Evolutionary conservation across 768 basidiomycete genomes (phyloP).

Genomic region (Steccherinum ochraceum): DNA sequence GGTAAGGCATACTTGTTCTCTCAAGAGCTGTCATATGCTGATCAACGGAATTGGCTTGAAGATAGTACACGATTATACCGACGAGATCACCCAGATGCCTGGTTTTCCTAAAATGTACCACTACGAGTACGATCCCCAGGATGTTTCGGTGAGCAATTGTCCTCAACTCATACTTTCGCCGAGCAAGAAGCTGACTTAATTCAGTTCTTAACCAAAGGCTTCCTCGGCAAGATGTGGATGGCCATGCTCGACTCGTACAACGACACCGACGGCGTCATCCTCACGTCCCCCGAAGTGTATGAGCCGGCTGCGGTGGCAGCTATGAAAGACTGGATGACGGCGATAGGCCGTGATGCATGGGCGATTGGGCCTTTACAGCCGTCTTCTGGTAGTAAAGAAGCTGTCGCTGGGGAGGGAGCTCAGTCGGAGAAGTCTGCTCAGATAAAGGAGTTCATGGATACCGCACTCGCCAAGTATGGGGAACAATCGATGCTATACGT

Average conservation of each 20-base stretch:
- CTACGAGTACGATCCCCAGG: slow-evolving; percentile 6
- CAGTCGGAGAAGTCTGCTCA: slow-evolving; percentile 6
- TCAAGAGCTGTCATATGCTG: too few relatives aligned
- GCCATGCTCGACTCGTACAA: neutral
- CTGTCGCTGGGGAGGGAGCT: slow-evolving; percentile 1
- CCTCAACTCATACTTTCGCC: neutral
- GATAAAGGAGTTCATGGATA: slow-evolving; percentile 13
- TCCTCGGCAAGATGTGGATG: neutral
- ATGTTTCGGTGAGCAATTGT: neutral
- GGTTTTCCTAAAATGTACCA: slow-evolving; percentile 6
- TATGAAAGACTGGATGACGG: slow-evolving; percentile 7
- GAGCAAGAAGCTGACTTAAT: neutral
- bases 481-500: slow-evolving; percentile 17
- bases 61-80: neutral
- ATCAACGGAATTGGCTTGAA: neutral
- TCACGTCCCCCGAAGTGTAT: slow-evolving; percentile 3
- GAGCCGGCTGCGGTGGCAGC: slow-evolving; percentile 12
- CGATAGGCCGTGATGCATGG: slow-evolving; percentile 5
- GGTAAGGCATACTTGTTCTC: neutral
- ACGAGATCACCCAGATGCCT: neutral
- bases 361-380: slow-evolving; percentile 13
- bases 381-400: neutral
- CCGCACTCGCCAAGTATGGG: slow-evolving; percentile 7
- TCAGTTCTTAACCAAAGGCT: neutral
- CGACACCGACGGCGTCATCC: slow-evolving; percentile 13